Percentiles rank a stretch among this genome's conserved stretches.
phyloP scores from a whole-genome alignment of 441 rosid genomes.

The Theobroma grandiflorum region DNA sequence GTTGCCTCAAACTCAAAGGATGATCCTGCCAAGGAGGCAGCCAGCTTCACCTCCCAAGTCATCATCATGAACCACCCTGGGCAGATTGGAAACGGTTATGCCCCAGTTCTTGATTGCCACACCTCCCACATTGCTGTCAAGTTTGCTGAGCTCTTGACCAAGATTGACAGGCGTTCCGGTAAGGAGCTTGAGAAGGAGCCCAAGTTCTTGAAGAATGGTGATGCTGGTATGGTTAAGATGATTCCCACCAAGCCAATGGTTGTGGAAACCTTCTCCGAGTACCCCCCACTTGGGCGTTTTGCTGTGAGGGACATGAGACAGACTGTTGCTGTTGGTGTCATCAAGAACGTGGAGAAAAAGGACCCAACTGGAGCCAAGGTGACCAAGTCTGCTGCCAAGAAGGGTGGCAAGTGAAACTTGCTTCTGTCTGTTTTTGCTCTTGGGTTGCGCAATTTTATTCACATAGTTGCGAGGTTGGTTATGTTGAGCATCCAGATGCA shows the following conservation, averaged over 20 bases:
- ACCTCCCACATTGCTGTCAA: slow-evolving; percentile 75
- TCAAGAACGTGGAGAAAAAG: slow-evolving; percentile 83
- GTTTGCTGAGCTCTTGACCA: slow-evolving; percentile 69
- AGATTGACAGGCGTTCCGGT: slow-evolving; percentile 67
- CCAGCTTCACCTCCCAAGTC: slow-evolving; percentile 71
- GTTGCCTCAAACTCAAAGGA: too few species aligned
- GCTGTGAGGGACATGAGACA: slow-evolving; percentile 87
- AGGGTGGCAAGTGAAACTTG: slow-evolving; percentile 70
- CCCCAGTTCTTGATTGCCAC: slow-evolving; percentile 72
- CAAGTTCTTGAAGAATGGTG: slow-evolving; percentile 78
- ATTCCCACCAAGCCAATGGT: slow-evolving; percentile 86
- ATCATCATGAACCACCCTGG: slow-evolving; percentile 92
- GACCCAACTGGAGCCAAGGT: slow-evolving; percentile 77
- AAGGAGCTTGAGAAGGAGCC: slow-evolving; percentile 45
- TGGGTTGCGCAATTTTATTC: background rate
- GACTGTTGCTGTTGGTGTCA: slow-evolving; percentile 81
- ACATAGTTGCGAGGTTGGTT: background rate
- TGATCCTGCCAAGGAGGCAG: slow-evolving; percentile 40
- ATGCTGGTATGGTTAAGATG: slow-evolving; percentile 76
- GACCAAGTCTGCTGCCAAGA: slow-evolving; percentile 72
- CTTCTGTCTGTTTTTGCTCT: background rate
- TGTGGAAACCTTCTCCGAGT: slow-evolving; percentile 75
- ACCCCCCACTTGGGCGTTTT: slow-evolving; percentile 87
- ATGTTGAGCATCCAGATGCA: background rate
- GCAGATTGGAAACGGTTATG: slow-evolving; percentile 71